Percentiles rank a stretch among this genome's conserved stretches.
Evolutionary conservation across 2,329 filamentous ascomycete species (phyloP).

Genomic region (Fusarium guadeloupense): DNA sequence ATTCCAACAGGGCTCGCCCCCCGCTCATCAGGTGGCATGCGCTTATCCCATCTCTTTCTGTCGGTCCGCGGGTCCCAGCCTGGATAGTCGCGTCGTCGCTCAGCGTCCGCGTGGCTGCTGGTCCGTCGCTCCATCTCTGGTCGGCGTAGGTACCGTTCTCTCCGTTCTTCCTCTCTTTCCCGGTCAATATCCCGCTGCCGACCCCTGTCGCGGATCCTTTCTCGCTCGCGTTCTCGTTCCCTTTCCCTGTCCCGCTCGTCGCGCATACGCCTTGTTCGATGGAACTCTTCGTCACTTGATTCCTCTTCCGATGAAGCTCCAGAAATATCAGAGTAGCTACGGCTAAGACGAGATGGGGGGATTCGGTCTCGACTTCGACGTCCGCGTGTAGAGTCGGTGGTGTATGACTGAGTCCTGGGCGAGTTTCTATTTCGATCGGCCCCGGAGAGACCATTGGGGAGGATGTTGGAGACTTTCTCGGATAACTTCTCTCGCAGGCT

Average conservation of each 20-base stretch:
- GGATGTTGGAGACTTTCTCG: constrained; percentile 56
- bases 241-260: constrained; percentile 46
- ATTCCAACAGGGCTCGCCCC: constrained; percentile 47
- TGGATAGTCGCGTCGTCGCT: constrained; percentile 51
- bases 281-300: constrained; percentile 46
- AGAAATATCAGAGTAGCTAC: constrained; percentile 54
- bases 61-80: constrained; percentile 49
- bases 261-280: constrained; percentile 35
- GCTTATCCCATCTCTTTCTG: constrained; percentile 50
- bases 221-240: constrained; percentile 45
- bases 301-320: constrained; percentile 49
- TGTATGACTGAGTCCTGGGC: constrained; percentile 47
- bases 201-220: constrained; percentile 41
- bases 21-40: constrained; percentile 46
- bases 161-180: constrained; percentile 50
- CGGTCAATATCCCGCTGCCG: constrained; percentile 52
- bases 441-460: constrained; percentile 49
- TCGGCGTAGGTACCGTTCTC: constrained; percentile 51
- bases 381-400: constrained; percentile 43
- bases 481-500: constrained; percentile 56
- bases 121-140: constrained; percentile 55
- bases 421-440: constrained; percentile 51
- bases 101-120: constrained; percentile 61
- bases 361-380: constrained; percentile 54
- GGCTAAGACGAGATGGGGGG: constrained; percentile 52